Evolutionary conservation across 208 protist genomes (phyloP).

Genomic region (Leishmania major): DNA sequence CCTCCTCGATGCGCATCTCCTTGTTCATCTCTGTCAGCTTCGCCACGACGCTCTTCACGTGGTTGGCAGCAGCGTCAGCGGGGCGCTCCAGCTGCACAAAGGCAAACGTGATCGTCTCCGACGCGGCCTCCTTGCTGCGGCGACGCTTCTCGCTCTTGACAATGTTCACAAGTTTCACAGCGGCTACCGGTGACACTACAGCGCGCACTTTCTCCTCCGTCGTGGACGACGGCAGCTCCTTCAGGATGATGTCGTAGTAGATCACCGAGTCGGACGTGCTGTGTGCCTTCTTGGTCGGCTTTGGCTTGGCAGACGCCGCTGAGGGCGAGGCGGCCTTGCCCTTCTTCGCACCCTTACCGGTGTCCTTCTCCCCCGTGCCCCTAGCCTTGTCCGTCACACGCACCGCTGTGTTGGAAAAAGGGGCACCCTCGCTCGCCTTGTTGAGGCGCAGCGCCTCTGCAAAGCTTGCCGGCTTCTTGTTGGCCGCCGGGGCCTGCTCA

Average conservation of each 20-base stretch:
- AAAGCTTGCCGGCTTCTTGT: constrained; percentile 48
- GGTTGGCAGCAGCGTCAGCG: constrained; percentile 41
- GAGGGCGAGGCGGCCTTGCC: constrained; percentile 13
- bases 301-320: constrained; percentile 4
- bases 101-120: constrained; percentile 60
- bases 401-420: constrained; percentile 25
- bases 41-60: constrained; percentile 45
- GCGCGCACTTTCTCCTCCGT: constrained; percentile 70
- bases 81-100: constrained; percentile 79
- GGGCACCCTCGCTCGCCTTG: constrained; percentile 19
- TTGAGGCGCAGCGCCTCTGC: constrained; percentile 50
- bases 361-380: constrained; percentile 22
- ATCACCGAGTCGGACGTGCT: constrained; percentile 34
- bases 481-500: constrained; percentile 1
- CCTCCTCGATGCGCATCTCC: constrained; percentile 61
- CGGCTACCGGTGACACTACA: constrained; percentile 38
- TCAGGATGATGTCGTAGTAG: constrained; percentile 82
- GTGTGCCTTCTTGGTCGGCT: neutral
- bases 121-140: constrained; percentile 41
- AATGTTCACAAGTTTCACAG: constrained; percentile 45
- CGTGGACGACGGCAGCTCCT: constrained; percentile 51
- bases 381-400: constrained; percentile 24
- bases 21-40: constrained; percentile 34
- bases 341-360: constrained; percentile 12
- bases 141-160: constrained; percentile 63